Evolutionary conservation across 768 basidiomycete genomes (phyloP).

Genomic region (Phlebiopsis gigantea): DNA sequence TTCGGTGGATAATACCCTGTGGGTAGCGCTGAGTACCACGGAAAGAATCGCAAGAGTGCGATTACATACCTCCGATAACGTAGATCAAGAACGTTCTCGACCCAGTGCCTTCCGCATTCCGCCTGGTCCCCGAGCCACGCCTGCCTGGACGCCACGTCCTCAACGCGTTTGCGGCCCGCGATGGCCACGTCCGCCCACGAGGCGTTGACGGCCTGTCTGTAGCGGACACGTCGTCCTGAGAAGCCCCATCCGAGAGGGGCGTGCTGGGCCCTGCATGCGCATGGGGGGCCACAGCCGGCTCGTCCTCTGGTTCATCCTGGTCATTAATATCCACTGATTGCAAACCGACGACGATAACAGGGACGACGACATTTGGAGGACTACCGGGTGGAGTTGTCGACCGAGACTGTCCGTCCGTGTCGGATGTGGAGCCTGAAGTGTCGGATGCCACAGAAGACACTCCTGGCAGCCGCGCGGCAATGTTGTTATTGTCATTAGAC

Average conservation of each 20-base stretch:
- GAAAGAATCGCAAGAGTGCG: background rate
- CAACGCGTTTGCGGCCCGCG: slow-evolving; percentile 58
- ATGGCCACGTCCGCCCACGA: slow-evolving; percentile 43
- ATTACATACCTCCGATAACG: slow-evolving; percentile 69
- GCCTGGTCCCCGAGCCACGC: slow-evolving; percentile 12
- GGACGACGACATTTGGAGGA: slow-evolving; percentile 45
- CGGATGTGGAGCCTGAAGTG: background rate
- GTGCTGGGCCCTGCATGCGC: slow-evolving; percentile 13
- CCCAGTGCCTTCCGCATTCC: slow-evolving; percentile 22
- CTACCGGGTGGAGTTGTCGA: background rate
- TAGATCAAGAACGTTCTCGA: slow-evolving; percentile 85
- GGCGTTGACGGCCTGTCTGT: background rate
- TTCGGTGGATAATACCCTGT: slow-evolving; percentile 89
- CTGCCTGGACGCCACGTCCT: slow-evolving; percentile 38
- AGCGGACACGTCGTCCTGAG: slow-evolving; percentile 4
- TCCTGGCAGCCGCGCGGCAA: background rate
- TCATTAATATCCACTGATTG: slow-evolving; percentile 57
- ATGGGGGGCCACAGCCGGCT: slow-evolving; percentile 4
- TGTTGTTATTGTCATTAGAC: background rate
- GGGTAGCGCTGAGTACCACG: slow-evolving; percentile 1
- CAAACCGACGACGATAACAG: slow-evolving; percentile 79
- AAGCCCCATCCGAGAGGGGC: background rate
- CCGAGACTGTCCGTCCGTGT: background rate
- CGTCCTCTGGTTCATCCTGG: slow-evolving; percentile 16
- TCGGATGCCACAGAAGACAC: background rate